Conservation (phyloP, 352 stramenopile genomes). For the Phytophthora quininea region DNA sequence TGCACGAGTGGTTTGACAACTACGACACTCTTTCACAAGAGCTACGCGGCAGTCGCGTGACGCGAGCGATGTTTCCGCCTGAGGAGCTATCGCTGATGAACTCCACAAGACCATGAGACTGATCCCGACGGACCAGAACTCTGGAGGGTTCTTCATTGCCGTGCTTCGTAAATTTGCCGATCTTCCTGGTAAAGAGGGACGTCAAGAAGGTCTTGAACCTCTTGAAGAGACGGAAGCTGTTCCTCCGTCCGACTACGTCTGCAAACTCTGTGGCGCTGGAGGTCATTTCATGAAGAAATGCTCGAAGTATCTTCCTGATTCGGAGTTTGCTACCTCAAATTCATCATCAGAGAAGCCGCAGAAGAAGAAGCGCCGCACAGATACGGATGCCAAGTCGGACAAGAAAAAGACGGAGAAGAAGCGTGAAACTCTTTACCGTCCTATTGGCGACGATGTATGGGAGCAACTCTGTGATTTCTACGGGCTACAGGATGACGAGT, state of each 20-base stretch:
- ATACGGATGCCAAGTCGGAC: constrained; percentile 9
- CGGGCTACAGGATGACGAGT: constrained; percentile 48
- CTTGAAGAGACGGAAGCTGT: constrained; percentile 52
- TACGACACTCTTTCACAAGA: constrained; percentile 69
- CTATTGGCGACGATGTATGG: constrained; percentile 70
- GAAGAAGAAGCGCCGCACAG: constrained; percentile 57
- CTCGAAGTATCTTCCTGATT: constrained; percentile 56
- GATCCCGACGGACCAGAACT: constrained; percentile 98
- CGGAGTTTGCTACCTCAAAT: constrained; percentile 38
- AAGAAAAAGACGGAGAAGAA: constrained; percentile 45
- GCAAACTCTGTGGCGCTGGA: constrained; percentile 69
- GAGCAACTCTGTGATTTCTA: constrained; percentile 65
- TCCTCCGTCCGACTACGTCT: constrained; percentile 70
- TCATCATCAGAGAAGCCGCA: constrained; percentile 34
- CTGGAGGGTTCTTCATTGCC: constrained; percentile 99
- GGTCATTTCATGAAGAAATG: constrained; percentile 85
- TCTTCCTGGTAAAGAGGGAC: constrained; percentile 48
- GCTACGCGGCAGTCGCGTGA: constrained; percentile 66
- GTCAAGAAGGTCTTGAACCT: constrained; percentile 55
- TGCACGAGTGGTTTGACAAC: constrained; percentile 82
- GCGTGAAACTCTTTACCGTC: constrained; percentile 77
- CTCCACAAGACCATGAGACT: constrained; percentile 94
- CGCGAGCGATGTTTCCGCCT: constrained; percentile 88
- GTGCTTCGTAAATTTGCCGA: constrained; percentile 90
- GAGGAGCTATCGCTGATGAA: constrained; percentile 37